Evolutionary conservation across 2,329 filamentous ascomycete species (phyloP).

Genomic region (Penicillium sp.): DNA sequence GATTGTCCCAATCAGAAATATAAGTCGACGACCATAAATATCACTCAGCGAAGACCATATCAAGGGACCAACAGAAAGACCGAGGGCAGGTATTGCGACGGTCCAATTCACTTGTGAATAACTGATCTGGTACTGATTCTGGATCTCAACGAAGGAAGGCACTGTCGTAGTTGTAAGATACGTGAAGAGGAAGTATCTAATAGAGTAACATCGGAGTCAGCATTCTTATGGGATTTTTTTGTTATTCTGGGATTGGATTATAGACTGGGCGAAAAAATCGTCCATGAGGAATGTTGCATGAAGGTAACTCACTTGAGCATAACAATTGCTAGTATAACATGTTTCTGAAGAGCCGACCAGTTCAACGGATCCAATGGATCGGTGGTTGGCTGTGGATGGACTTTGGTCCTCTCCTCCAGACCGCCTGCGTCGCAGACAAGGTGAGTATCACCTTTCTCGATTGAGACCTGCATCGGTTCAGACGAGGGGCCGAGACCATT

Average conservation of each 20-base stretch:
- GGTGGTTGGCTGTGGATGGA: conserved; percentile 47
- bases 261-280: background rate
- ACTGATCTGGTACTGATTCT: conserved; percentile 49
- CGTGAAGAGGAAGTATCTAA: conserved; percentile 60
- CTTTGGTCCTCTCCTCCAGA: conserved; percentile 31
- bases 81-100: conserved; percentile 55
- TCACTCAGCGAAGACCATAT: conserved; percentile 55
- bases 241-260: background rate
- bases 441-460: conserved; percentile 10
- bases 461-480: background rate
- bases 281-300: background rate
- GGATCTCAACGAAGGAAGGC: conserved; percentile 55
- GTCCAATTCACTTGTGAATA: conserved; percentile 58
- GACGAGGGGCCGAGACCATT: background rate
- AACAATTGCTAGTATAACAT: conserved; percentile 54
- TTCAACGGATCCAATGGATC: conserved; percentile 59
- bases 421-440: conserved; percentile 5
- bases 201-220: background rate
- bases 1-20: conserved; percentile 51
- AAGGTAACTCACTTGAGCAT: conserved; percentile 51
- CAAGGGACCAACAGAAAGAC: conserved; percentile 55
- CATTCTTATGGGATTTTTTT: background rate
- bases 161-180: conserved; percentile 61
- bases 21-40: conserved; percentile 55
- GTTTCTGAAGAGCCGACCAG: conserved; percentile 53